Evolutionary conservation across 2,329 filamentous ascomycete species (phyloP).

Genomic region (Mollisia scopiformis): DNA sequence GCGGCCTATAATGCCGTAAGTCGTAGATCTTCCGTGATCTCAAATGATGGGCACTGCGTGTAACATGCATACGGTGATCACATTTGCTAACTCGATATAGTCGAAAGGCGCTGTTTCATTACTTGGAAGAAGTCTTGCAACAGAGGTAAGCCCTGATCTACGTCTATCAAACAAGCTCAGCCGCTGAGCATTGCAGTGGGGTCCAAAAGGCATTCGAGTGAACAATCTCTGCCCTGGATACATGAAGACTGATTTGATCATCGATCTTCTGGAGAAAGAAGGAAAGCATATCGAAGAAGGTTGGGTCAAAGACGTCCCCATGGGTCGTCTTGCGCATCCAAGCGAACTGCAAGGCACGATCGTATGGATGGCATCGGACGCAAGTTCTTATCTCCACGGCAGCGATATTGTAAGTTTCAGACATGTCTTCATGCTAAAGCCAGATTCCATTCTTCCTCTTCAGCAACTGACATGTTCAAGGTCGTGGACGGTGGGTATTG

Average conservation of each 20-base stretch:
- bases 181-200: slow-evolving; percentile 51
- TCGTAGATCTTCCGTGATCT: background rate
- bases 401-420: slow-evolving; percentile 30
- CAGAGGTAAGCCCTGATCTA: slow-evolving; percentile 38
- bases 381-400: slow-evolving; percentile 29
- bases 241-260: slow-evolving; percentile 42
- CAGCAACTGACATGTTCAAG: slow-evolving; percentile 9
- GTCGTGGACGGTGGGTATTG: slow-evolving; percentile 30
- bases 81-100: slow-evolving; percentile 9
- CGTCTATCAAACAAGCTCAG: background rate
- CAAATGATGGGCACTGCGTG: background rate
- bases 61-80: background rate
- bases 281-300: slow-evolving; percentile 40
- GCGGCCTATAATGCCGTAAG: slow-evolving; percentile 41
- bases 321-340: slow-evolving; percentile 41
- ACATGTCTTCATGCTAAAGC: background rate
- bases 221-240: slow-evolving; percentile 68
- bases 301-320: slow-evolving; percentile 42
- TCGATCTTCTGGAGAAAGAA: slow-evolving; percentile 38
- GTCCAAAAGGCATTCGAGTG: slow-evolving; percentile 62
- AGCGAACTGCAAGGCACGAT: slow-evolving; percentile 42
- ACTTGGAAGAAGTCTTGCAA: slow-evolving; percentile 59
- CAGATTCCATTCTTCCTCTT: background rate
- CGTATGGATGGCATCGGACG: slow-evolving; percentile 34
- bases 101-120: slow-evolving; percentile 65